Conservation (phyloP, 768 basidiomycete species). For the Pleurotus pulmonarius region DNA sequence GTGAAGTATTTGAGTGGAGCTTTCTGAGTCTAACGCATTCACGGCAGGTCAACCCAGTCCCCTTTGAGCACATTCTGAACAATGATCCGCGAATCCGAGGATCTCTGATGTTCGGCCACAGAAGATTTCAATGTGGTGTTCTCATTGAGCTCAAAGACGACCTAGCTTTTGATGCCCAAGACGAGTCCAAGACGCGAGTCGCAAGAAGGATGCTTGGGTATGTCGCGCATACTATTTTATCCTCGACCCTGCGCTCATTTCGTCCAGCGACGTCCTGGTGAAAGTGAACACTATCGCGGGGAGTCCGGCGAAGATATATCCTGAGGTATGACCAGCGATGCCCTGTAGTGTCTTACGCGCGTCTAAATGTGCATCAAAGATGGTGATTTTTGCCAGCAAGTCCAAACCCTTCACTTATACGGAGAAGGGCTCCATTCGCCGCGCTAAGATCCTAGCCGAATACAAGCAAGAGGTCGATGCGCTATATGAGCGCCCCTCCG, state of each 20-base stretch:
- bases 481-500: conserved; percentile 16
- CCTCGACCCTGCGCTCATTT: no score
- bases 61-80: conserved; percentile 13
- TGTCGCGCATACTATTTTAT: no score
- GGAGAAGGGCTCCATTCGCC: conserved; percentile 23
- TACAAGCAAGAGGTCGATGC: conserved; percentile 30
- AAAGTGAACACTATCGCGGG: conserved; percentile 13
- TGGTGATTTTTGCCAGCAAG: conserved; percentile 26
- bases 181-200: neutral
- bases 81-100: conserved; percentile 16
- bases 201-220: neutral
- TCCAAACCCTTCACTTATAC: conserved; percentile 30
- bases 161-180: conserved; percentile 11
- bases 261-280: no score
- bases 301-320: conserved; percentile 22
- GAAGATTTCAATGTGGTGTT: conserved; percentile 22
- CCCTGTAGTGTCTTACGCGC: no score
- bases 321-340: conserved; percentile 12
- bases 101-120: conserved; percentile 27
- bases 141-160: conserved; percentile 22
- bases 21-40: neutral
- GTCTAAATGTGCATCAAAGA: conserved; percentile 14
- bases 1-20: no score
- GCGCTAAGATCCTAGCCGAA: conserved; percentile 23
- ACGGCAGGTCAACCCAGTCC: conserved; percentile 2